phyloP scores from a whole-genome alignment of 306 rosid genomes.

The Ormosia semicastrata region DNA sequence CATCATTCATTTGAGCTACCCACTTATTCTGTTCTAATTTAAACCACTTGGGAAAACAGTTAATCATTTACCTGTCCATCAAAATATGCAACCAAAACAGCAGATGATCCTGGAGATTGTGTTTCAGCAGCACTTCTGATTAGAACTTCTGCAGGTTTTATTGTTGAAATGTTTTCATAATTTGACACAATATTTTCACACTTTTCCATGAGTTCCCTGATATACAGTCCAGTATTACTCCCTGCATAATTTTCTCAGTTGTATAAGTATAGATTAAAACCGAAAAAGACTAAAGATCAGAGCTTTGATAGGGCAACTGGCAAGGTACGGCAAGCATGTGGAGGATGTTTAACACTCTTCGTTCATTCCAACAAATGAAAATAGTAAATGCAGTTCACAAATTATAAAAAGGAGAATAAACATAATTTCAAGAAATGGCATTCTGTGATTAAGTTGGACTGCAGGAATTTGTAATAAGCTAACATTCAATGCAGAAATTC shows the following conservation, averaged over 20 bases:
- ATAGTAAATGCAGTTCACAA: constrained; percentile 17
- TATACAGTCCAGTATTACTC: constrained; percentile 44
- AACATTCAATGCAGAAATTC: background rate
- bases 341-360: background rate
- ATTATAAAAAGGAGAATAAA: background rate
- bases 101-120: constrained; percentile 56
- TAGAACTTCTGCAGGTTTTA: constrained; percentile 58
- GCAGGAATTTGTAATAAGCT: background rate
- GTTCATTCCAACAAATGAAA: constrained; percentile 12
- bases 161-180: constrained; percentile 30
- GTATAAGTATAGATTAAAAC: constrained; percentile 3
- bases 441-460: background rate
- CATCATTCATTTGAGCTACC: constrained; percentile 6
- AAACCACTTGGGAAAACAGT: background rate
- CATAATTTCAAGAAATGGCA: constrained; percentile 13
- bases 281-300: background rate
- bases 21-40: background rate
- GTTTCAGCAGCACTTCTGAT: constrained; percentile 49
- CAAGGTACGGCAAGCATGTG: constrained; percentile 10
- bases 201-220: constrained; percentile 62
- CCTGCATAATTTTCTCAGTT: constrained; percentile 37
- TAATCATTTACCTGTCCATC: constrained; percentile 67
- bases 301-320: background rate
- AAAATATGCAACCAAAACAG: constrained; percentile 61
- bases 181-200: constrained; percentile 50